Percentiles rank a stretch among this genome's conserved stretches.
Conservation (phyloP, 176 grass and related monocot genomes). For the Musa schizocarpa region DNA sequence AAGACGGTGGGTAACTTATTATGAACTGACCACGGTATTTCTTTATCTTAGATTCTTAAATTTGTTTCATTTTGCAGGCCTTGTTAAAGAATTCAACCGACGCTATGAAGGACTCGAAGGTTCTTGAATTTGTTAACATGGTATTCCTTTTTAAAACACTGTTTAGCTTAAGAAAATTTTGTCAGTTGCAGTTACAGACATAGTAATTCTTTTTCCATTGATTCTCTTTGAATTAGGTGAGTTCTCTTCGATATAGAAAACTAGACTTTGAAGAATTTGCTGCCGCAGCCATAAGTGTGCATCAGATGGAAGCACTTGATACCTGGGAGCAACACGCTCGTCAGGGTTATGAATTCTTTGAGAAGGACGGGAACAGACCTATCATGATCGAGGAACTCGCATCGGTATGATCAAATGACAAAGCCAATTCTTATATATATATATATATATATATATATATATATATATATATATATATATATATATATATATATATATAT, state of each 20-base stretch:
- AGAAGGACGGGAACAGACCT: slow-evolving; percentile 96
- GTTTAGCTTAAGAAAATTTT: neutral
- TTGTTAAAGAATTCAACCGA: slow-evolving; percentile 89
- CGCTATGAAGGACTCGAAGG: slow-evolving; percentile 90
- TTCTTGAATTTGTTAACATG: slow-evolving; percentile 88
- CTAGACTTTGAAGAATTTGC: slow-evolving; percentile 97
- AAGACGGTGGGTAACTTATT: slow-evolving; percentile 52
- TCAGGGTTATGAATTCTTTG: slow-evolving; percentile 76
- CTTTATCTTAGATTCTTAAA: neutral
- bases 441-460: no score
- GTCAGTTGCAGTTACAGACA: neutral
- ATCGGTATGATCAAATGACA: slow-evolving; percentile 37
- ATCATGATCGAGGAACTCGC: slow-evolving; percentile 99
- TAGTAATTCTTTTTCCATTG: slow-evolving; percentile 1
- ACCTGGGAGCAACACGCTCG: slow-evolving; percentile 90
- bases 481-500: no score
- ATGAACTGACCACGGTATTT: neutral
- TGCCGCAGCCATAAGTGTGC: slow-evolving; percentile 73
- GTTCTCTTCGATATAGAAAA: slow-evolving; percentile 98
- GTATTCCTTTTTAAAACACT: slow-evolving; percentile 26
- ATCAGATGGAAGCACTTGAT: slow-evolving; percentile 97
- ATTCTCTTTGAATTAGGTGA: slow-evolving; percentile 43
- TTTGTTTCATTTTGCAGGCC: slow-evolving; percentile 30
- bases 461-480: no score
- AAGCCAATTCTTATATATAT: no score